Base-by-base conservation (phyloP, 768 basidiomycete species). In the Epithele typhae region DNA sequence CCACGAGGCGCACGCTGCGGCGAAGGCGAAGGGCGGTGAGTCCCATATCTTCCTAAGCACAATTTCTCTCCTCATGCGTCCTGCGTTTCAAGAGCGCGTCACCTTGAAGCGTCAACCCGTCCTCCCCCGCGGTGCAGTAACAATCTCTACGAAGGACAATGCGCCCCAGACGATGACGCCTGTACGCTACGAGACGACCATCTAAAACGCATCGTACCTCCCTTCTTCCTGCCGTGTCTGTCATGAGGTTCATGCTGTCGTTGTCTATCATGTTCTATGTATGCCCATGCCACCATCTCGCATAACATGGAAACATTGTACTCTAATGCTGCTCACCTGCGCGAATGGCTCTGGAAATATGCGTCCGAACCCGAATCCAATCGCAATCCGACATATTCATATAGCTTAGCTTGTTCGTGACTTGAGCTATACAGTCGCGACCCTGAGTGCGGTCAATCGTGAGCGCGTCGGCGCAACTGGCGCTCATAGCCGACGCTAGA, bases 121-220 rank as follows among this genome's bases (percentile, higher is more conserved):
- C 39, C 82, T 79, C 41, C 96, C 96, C 52, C 82, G 94, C 53
- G 82, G 81, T 58, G 76, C 91, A 23, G 81, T 70, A 68, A 80
- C 76, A 60, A 84, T 98, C 67, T 83, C 85, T 46, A 69, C 75
- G 51, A 64, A 65, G 52, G 76, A 78, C 55, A 97, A 97, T 71
- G 72, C 77, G 38, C 91, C 96, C 42, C 86, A 95, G 73, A 98
- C 96, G 49, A 91, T 99, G 69, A 79, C 78, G 55, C 92, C 94
- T 57, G 76, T 93, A 59, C 82, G 80, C 57, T 98, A 97, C 80
- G 95, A 95, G 83, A 96, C 92, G 57, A 92, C 85, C 59, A 95
- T 96, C 71, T 96, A 82, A 83, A 59, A 55, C 33, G 40, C 43
- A 32, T 43, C 35, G 18, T 36, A n/a, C n/a, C n/a, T 24, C 38